Base-by-base conservation (phyloP, 2,329 filamentous ascomycete genomes). In the Fusarium sp. region DNA sequence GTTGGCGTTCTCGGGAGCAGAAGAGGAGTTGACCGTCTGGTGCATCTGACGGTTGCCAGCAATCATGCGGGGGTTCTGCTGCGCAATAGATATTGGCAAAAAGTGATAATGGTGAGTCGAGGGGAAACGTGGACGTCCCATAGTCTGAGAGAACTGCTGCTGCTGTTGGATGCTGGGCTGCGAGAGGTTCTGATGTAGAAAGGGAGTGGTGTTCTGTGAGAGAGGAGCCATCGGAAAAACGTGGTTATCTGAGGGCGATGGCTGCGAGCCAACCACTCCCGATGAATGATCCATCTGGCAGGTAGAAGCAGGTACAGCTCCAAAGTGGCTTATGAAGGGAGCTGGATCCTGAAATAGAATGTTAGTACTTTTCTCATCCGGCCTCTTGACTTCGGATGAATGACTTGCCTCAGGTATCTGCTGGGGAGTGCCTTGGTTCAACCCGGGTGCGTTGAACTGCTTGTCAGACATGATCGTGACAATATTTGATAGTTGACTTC, bases 311-410 rank as follows among this genome's bases (percentile, higher is more conserved):
- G 20, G 20, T 20, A 20, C 20, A 20, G 20, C 20, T 20, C 20
- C 20, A 20, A 20, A 20, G 20, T 45, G 41, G 5, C 15, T 8
- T 20, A 44, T 30, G 31, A 15, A 18, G 15, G 26, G 23, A 6
- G 26, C 18, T 20, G n/a, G 18, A 28, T 59, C 33, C 33, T 64
- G 30, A 7, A 11, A 52, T 20, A 20, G 33, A 46, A 15, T 33
- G 40, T 68, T 20, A 60, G 65, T 50, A 26, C 33, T 10, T 11
- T 52, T 62, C 51, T 57, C 41, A 42, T 46, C 61, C 8, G 36
- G 45, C 23, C 12, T 38, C 13, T 11, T 16, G 26, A 36, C 20
- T 16, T 6, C 16, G 13, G 28, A 37, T 18, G 18, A 52, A n/a
- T 28, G 8, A 42, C 59, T 57, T 46, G 60, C 65, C 47, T 68